phyloP scores from a whole-genome alignment of 1,284 basidiomycete genomes.

The Wolfiporia cocos region DNA sequence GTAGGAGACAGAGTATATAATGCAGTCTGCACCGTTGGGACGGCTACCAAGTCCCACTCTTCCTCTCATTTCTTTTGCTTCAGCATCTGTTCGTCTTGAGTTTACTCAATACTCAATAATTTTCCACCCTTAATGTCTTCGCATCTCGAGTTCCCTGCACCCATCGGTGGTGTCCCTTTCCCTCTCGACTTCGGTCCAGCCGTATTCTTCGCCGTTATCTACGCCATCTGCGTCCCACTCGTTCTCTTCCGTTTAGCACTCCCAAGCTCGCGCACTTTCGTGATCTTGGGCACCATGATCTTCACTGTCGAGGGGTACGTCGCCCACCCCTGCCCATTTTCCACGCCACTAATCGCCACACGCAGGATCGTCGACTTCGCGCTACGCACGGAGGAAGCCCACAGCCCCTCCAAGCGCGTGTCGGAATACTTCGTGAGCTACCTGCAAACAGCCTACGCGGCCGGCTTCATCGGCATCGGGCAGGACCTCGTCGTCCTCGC shows the following conservation, averaged over 20 bases:
- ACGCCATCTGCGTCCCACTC: slow-evolving; percentile 12
- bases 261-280: slow-evolving; percentile 9
- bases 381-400: slow-evolving; percentile 25
- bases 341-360: no score
- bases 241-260: slow-evolving; percentile 10
- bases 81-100: no score
- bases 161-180: slow-evolving; percentile 17
- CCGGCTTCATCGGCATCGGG: slow-evolving; percentile 26
- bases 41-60: no score
- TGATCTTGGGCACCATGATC: slow-evolving; percentile 10
- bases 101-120: no score
- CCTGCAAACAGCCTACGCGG: slow-evolving; percentile 25
- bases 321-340: no score
- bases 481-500: slow-evolving; percentile 20
- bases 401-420: slow-evolving; percentile 13
- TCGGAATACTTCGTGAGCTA: slow-evolving; percentile 23
- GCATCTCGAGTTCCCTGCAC: slow-evolving; percentile 18
- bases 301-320: slow-evolving; percentile 15
- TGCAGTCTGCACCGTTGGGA: no score
- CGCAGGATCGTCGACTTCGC: slow-evolving; percentile 21
- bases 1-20: no score
- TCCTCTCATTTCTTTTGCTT: no score
- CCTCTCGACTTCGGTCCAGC: slow-evolving; percentile 15
- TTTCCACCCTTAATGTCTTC: no score
- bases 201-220: slow-evolving; percentile 12